Base-by-base conservation (phyloP, 352 stramenopile species). In the Phytophthora capsici region DNA sequence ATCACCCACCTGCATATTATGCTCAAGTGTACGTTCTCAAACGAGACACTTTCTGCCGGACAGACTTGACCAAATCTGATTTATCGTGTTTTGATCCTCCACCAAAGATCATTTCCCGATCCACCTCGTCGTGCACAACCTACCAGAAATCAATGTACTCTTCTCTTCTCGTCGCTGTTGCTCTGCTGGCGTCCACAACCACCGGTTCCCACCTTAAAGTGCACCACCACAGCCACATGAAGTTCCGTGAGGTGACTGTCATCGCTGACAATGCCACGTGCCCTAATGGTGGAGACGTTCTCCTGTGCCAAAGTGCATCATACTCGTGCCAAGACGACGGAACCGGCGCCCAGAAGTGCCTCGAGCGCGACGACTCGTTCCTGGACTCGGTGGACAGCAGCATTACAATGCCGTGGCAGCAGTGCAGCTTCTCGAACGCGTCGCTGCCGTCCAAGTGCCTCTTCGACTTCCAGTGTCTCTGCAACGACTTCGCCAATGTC, bases 191-290 rank as follows among this genome's bases (percentile, higher is more conserved):
- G 4, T 48, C 60, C 23, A 28, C 53, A 9, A 44, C 30, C n/a
- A 17, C 41, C 8, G 61, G 44, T 5, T 20, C 44, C 16, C 61
- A 66, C 14, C 26, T 47, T 28, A 74, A 80, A 48, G 49, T 71
- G 30, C 60, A 75, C 63, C 48, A 72, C 41, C 54, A 62, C 52
- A 32, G 49, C 45, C 57, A 78, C 68, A 69, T 71, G 56, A 85
- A 85, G 71, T 88, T 85, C 66, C 73, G 67, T 12, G 73, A 83
- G 19, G 67, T 77, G 49, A 67, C 71, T 14, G 59, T 88, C 30
- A 79, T 88, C 55, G 63, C 45, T 1, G 55, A 77, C 50, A 78
- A 79, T 52, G 73, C 60, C 2, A 60, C 52, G 12, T 88, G 78
- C 58, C 78, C 78, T 32, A 81, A 80, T 26, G 76, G 74, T 40